Base-by-base conservation (phyloP, 164 flowering plant species). In the Paratinospora sagittata region DNA sequence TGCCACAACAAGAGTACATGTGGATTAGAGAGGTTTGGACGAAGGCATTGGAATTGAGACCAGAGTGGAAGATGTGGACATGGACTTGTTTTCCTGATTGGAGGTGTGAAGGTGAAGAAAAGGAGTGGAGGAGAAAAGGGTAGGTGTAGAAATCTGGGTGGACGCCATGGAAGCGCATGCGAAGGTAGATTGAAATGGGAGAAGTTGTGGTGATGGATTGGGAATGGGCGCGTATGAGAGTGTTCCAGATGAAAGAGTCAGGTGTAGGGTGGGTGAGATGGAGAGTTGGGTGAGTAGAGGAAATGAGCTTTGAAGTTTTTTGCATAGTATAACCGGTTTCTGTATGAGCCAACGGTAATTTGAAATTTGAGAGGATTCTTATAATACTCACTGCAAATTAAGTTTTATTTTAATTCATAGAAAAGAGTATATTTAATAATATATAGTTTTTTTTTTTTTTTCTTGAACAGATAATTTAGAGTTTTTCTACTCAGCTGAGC, bases 221-320 rank as follows among this genome's bases (percentile, higher is more conserved):
- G 12, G 47, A 13, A 26, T 19, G 34, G 23, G 69, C 69, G 11
- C 34, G 33, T 12, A 67, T 67, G 55, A 67, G 58, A 6, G 57
- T 67, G 57, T 67, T 67, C 58, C 58, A 45, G 58, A 45, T 67
- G 45, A 67, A 27, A 52, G 69, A 26, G 1, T 67, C 58, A 6
- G 69, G 69, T 2, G 69, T 67, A 5, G 58, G 69, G 58, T 67
- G 69, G 26, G 36, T 43, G 58, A 67, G 58, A 67, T 67, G 16
- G 58, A 67, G 58, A 45, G 69, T 43, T 67, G 58, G 68, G 52
- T 66, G 68, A 6, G 68, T 41, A 12, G 27, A 0, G 6, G 52
- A 66, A 8, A 66, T 39, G 68, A 66, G 52, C 68, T 66, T 66
- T 3, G 68, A 36, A 24, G 68, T 23, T 16, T 16, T 27, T 39